Conservation (phyloP, 2,329 filamentous ascomycete genomes). For the Chaetothyriales sp. region DNA sequence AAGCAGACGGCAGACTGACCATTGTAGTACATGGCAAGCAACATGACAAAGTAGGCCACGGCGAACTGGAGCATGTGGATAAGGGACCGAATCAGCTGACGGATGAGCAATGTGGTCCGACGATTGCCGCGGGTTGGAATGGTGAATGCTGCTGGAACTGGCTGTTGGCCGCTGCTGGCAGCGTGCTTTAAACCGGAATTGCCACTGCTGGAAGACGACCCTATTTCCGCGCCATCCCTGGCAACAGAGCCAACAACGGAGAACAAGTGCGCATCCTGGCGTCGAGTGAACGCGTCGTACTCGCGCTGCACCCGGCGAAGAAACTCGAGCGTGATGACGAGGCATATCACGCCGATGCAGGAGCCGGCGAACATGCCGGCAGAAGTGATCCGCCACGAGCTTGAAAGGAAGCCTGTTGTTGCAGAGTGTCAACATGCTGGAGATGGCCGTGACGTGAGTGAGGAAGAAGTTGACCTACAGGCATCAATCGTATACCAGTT, state of each 20-base stretch:
- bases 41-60: constrained; percentile 66
- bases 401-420: constrained; percentile 48
- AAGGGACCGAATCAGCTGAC: constrained; percentile 11
- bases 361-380: constrained; percentile 60
- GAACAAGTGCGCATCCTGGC: constrained; percentile 11
- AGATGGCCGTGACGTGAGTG: constrained; percentile 40
- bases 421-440: constrained; percentile 44
- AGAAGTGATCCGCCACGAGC: constrained; percentile 54
- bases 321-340: constrained; percentile 57
- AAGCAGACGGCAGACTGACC: constrained; percentile 14
- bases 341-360: constrained; percentile 62
- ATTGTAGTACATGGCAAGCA: constrained; percentile 49
- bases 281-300: constrained; percentile 46
- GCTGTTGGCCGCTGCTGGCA: neutral
- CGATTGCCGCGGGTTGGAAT: neutral
- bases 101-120: constrained; percentile 3
- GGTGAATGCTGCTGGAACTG: neutral
- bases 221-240: neutral
- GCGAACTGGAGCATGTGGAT: constrained; percentile 35
- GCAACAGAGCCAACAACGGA: neutral
- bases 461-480: constrained; percentile 36
- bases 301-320: constrained; percentile 56
- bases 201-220: neutral
- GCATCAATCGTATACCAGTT: constrained; percentile 55
- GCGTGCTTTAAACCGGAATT: neutral